Conservation (phyloP, 495 filamentous ascomycete genomes). For the Trichoderma erinaceum region DNA sequence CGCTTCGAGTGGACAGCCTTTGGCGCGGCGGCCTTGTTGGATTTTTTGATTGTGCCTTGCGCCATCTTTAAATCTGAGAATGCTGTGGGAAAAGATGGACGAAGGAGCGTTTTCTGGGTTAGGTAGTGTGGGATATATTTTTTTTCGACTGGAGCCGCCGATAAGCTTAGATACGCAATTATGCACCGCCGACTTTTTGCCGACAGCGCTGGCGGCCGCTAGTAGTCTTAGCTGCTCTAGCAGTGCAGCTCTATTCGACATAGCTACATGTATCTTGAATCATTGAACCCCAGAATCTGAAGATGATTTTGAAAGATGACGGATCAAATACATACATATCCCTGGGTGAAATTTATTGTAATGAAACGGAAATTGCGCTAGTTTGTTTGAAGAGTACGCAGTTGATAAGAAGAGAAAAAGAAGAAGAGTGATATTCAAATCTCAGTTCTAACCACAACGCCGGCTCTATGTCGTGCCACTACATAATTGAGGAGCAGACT, state of each 20-base stretch:
- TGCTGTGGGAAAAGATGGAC: neutral
- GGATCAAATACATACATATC: too few species aligned
- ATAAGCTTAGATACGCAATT: conserved; percentile 10
- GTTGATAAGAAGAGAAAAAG: neutral
- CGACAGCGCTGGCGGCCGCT: too few species aligned
- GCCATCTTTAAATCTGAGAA: conserved; percentile 37
- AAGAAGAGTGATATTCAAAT: neutral
- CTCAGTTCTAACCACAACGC: neutral
- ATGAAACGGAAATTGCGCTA: too few species aligned
- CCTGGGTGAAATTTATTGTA: too few species aligned
- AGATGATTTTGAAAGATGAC: too few species aligned
- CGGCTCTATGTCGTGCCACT: neutral
- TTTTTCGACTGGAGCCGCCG: neutral
- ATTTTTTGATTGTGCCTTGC: conserved; percentile 40
- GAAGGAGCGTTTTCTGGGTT: neutral
- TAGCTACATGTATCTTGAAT: too few species aligned
- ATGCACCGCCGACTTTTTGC: too few species aligned
- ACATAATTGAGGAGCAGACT: neutral
- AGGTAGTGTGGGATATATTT: neutral
- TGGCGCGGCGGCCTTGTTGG: conserved; percentile 24
- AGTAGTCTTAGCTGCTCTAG: too few species aligned
- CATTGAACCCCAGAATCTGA: too few species aligned
- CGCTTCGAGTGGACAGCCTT: conserved; percentile 32
- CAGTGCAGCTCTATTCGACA: too few species aligned
- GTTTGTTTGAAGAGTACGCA: neutral